Evolutionary conservation across 805 yeast species (phyloP), one percentile per base, ranked within the genome.

Genomic region (Candida tibetensis): DNA sequence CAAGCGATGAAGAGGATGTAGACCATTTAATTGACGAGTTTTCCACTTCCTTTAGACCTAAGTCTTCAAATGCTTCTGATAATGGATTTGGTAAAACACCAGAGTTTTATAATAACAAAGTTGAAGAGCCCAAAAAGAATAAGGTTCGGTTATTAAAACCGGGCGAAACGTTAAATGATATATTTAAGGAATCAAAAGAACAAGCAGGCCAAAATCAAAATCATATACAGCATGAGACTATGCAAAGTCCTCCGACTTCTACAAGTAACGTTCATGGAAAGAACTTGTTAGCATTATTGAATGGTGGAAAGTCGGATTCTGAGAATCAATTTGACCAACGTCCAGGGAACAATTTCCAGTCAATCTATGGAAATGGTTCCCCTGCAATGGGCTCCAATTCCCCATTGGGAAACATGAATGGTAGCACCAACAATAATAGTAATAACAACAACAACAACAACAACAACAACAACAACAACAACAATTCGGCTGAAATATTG

Each of bases 1-100:
- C 55, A 7, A 56, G 64, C 32, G 71, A 66, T 38, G 71, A 67
- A 31, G 71, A 64, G 30, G 61, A 52, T 27, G 55, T 37, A 2
- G 40, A 45, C 22, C 45, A 46, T 32, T 34, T 42, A 25, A 31
- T 43, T 19, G 42, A 42, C 26, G 32, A 42, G 10, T 33, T 39
- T 25, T 21, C 25, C 25, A 21, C 9, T 10, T 21, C 25, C 9
- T 21, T 7, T 21, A 21, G 25, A 21, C 25, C 25, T 10, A 21
- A 21, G 25, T 21, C 25, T 21, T 10, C 25, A 7, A 10, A 21
- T 7, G 7, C 25, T 7, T 7, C 25, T 7, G 25, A 21, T 10
- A 21, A 21, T 21, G 22, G 16, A 16, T 25, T 26, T 15, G 10
- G 36, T 19, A 23, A 17, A 8, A 39, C 41, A 4, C 32, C 32